phyloP scores from a whole-genome alignment of 2,329 filamentous ascomycete genomes.

The Grosmannia penicillata region DNA sequence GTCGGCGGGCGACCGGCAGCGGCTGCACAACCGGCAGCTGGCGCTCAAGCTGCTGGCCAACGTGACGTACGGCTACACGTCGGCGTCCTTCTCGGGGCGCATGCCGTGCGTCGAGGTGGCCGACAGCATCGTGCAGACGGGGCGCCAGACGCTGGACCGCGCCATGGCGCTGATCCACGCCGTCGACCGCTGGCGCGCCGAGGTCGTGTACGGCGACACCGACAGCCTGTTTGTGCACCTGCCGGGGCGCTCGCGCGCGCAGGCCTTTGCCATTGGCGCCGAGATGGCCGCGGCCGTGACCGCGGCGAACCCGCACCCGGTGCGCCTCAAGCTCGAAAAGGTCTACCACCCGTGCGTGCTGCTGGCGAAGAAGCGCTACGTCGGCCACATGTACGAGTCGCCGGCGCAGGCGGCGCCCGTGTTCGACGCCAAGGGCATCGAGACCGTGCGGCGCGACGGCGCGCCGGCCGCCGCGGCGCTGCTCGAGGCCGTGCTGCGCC shows the following conservation, averaged over 20 bases:
- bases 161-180: conserved; percentile 89
- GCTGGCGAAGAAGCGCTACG: conserved; percentile 93
- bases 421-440: conserved; percentile 96
- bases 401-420: conserved; percentile 62
- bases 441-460: conserved; percentile 88
- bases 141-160: conserved; percentile 83
- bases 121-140: conserved; percentile 95
- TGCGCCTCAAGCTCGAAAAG: conserved; percentile 97
- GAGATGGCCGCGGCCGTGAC: conserved; percentile 85
- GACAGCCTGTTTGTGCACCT: conserved; percentile 89
- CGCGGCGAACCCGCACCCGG: conserved; percentile 72
- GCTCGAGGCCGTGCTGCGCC: conserved; percentile 77
- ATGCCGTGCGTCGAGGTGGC: conserved; percentile 98
- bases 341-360: conserved; percentile 93
- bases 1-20: conserved; percentile 58
- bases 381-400: conserved; percentile 91
- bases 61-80: conserved; percentile 96
- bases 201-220: conserved; percentile 96
- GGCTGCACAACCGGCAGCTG: conserved; percentile 79
- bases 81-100: conserved; percentile 86
- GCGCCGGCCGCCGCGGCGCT: conserved; percentile 95
- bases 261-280: conserved; percentile 84
- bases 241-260: conserved; percentile 69
- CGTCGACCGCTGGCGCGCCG: conserved; percentile 73
- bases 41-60: conserved; percentile 96